A percentile compares a stretch with the other conserved stretches of the same genome.
Conservation (phyloP, 2,329 filamentous ascomycete genomes). For the Harringtonia lauricola region DNA sequence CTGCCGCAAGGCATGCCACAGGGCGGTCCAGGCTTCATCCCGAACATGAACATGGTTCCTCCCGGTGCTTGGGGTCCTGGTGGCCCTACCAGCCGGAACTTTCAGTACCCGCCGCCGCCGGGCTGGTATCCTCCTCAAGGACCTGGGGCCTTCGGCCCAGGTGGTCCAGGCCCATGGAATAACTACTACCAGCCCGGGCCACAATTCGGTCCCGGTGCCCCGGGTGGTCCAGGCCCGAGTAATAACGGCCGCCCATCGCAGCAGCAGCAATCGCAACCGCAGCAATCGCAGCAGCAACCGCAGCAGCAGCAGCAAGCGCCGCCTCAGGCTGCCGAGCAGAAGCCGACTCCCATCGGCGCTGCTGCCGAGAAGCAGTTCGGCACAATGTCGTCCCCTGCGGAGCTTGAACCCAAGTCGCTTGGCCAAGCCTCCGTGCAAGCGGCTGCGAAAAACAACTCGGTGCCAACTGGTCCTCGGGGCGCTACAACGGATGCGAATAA, state of each 20-base stretch:
- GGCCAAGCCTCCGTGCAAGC: conserved; percentile 27
- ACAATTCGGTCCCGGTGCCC: conserved; percentile 14
- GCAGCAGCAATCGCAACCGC: conserved; percentile 16
- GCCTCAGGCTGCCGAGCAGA: conserved; percentile 20
- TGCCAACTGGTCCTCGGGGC: conserved; percentile 27
- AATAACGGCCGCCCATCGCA: conserved; percentile 15
- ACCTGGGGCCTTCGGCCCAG: conserved; percentile 56
- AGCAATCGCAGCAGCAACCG: conserved; percentile 17
- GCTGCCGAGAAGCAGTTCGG: conserved; percentile 28
- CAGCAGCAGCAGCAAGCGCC: conserved; percentile 11
- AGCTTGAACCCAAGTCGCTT: conserved; percentile 42
- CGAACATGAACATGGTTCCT: conserved; percentile 19
- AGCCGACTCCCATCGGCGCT: conserved; percentile 41
- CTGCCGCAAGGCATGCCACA: conserved; percentile 10
- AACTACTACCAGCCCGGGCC: conserved; percentile 49
- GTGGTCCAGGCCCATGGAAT: conserved; percentile 47
- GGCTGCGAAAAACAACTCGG: conserved; percentile 19
- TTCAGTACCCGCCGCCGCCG: conserved; percentile 67
- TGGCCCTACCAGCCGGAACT: conserved; percentile 20
- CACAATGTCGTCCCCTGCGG: conserved; percentile 27
- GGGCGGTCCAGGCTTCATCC: conserved; percentile 17
- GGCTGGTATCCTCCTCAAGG: conserved; percentile 66
- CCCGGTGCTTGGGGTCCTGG: conserved; percentile 17
- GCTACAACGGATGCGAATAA: not conserved
- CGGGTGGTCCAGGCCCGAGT: conserved; percentile 17